A percentile compares a stretch with the other conserved stretches of the same genome.
These are phyloP conservation scores for Candida ipomoeae DNA, from an alignment of 805 yeast species.

Conservation along the genomic window DNA sequence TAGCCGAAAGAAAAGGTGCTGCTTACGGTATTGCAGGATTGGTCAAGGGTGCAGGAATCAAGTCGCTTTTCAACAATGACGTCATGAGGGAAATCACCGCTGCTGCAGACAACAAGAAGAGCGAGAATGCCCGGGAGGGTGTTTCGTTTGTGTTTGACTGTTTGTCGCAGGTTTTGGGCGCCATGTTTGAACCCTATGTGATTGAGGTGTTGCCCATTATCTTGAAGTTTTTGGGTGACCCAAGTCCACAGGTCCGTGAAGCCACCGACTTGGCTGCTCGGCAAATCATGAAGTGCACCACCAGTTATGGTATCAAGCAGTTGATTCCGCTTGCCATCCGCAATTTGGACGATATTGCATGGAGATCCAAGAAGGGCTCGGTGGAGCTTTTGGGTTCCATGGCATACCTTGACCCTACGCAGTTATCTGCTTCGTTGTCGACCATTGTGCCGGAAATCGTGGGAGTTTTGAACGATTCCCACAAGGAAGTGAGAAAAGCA, in stretches of 20 bases:
- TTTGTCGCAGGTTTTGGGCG: slow-evolving; percentile 69
- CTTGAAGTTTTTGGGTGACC: slow-evolving; percentile 79
- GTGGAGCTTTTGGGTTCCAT: slow-evolving; percentile 94
- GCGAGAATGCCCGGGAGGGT: slow-evolving; percentile 72
- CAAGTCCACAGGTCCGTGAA: slow-evolving; percentile 76
- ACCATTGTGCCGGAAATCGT: slow-evolving; percentile 95
- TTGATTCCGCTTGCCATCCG: slow-evolving; percentile 87
- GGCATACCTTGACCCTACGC: slow-evolving; percentile 96
- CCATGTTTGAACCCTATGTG: slow-evolving; percentile 89
- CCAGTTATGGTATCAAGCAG: slow-evolving; percentile 86
- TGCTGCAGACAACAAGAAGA: slow-evolving; percentile 85
- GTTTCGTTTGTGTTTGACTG: slow-evolving; percentile 85
- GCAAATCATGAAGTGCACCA: slow-evolving; percentile 83
- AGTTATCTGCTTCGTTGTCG: slow-evolving; percentile 82
- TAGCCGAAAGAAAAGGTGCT: slow-evolving; percentile 77
- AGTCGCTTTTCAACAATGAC: slow-evolving; percentile 69
- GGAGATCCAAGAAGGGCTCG: slow-evolving; percentile 97
- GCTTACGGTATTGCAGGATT: slow-evolving; percentile 96
- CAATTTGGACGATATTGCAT: slow-evolving; percentile 80
- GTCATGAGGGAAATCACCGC: slow-evolving; percentile 69
- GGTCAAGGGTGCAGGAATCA: slow-evolving; percentile 84
- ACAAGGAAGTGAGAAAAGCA: slow-evolving; percentile 93
- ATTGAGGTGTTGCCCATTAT: slow-evolving; percentile 81
- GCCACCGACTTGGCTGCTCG: slow-evolving; percentile 87
- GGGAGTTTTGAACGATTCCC: slow-evolving; percentile 89